Base-by-base conservation (phyloP, 2,329 filamentous ascomycete genomes). In the Chaetomium globosum region DNA sequence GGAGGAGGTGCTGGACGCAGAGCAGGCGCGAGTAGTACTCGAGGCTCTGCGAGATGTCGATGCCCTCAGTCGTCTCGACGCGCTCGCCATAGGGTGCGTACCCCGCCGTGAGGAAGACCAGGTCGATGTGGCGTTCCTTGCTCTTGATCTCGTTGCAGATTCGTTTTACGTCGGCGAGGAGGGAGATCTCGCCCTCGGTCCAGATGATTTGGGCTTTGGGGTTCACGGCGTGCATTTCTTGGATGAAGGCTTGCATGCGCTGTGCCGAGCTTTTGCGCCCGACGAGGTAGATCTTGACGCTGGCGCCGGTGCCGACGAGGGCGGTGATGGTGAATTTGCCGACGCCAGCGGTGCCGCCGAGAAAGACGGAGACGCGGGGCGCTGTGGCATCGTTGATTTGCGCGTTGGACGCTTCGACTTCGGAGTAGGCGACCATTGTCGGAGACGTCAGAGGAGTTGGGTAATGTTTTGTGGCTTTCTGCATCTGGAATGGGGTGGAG, bases 281-380 rank as follows among this genome's bases (percentile, higher is more conserved):
- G 59, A 82, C 66, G 0, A 82, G 59, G 67, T 82, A 82, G 67
- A 78, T 76, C 62, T 74, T 75, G n/a, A 75, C 33, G 65, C 72
- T 74, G 0, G 72, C 66, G 2, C 77, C 77, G 0, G 75, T 76
- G 1, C 68, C 70, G 59, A 77, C 75, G 1, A 82, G 65, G 19
- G 75, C 78, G 33, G 61, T 66, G 10, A 81, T 46, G 0, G 80
- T 82, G 53, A 74, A 53, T 54, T 78, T 75, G 9, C 81, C 81
- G 63, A 83, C 79, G 56, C 81, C 81, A 2, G 79, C 79, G 1
- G 81, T 83, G 12, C 77, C 81, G 43, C 80, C 80, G 5, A 77
- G 76, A 66, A 82, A 82, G 66, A 82, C 75, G 63, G 78, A 73
- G 48, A 80, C 73, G 16, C 70, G 75, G 8, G 78, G 78, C 19